Evolutionary conservation across 805 yeast genomes (phyloP), one percentile per base, ranked within the genome.

Genomic region (Lachancea sp.): DNA sequence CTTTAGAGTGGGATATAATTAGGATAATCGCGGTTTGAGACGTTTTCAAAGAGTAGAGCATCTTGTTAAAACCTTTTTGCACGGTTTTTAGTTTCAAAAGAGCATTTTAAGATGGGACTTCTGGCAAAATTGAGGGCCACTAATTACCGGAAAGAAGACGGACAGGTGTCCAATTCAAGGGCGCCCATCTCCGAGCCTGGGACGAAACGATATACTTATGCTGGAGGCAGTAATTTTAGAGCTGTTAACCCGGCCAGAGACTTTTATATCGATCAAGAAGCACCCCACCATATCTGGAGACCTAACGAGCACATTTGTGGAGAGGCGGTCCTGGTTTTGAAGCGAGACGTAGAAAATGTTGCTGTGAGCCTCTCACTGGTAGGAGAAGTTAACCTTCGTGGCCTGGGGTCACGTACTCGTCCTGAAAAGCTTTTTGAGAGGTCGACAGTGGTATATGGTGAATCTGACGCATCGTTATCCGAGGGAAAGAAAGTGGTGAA

Each of bases 221-320:
- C 40, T 2, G 17, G 22, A 12, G 13, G 35, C 23, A 17, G 26
- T 6, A 37, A 30, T 21, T 29, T 30, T 19, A 20, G 24, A 18
- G 5, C 26, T 8, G 21, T n/a, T 8, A 29, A 19, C 20, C 37
- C 38, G 28, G 34, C 38, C 8, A 19, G 69, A 31, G 89, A 83
- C 48, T 80, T 85, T 60, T 83, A 78, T 59, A 78, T 87, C 35
- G 69, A 69, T 33, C 67, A 87, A 34, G 82, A 80, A 46, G 79
- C 80, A 40, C 89, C 95, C 1, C 95, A 85, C 58, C 74, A 75
- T 48, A 65, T 74, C 3, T 86, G 82, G 76, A 64, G 69, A n/a
- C 95, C 96, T 0, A 92, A 90, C 12, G 95, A 86, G 39, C 72
- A 71, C 47, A 72, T 85, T 3, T 61, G 70, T 1, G 94, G 94